These are phyloP conservation scores for Cephaloascus albidus DNA, from an alignment of 805 yeast species.

Conservation along the genomic window DNA sequence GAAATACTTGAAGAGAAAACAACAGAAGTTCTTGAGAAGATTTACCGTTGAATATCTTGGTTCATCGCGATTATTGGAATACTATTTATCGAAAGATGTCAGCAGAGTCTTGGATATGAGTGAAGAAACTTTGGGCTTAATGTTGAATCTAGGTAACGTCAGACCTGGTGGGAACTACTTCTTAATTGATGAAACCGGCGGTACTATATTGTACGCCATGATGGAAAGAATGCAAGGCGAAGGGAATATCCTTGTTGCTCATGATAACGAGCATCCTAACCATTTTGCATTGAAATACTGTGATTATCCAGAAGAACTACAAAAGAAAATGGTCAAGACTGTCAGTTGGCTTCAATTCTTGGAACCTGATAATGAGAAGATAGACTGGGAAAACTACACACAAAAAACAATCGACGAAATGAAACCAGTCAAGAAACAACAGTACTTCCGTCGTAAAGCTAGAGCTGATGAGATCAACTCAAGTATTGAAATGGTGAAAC, in stretches of 20 bases:
- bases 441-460: conserved; percentile 56
- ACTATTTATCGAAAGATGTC: conserved; percentile 70
- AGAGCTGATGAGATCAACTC: conserved; percentile 43
- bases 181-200: conserved; percentile 91
- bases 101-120: conserved; percentile 70
- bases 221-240: conserved; percentile 86
- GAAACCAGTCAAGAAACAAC: conserved; percentile 52
- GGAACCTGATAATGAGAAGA: conserved; percentile 59
- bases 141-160: conserved; percentile 72
- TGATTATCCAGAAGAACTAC: conserved; percentile 46
- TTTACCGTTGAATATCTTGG: conserved; percentile 77
- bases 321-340: conserved; percentile 50
- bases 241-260: conserved; percentile 59
- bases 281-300: conserved; percentile 59
- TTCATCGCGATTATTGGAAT: conserved; percentile 60
- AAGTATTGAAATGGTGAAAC: conserved; percentile 39
- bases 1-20: conserved; percentile 85
- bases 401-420: conserved; percentile 45
- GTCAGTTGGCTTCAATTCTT: conserved; percentile 73
- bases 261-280: conserved; percentile 92
- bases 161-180: conserved; percentile 86
- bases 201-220: conserved; percentile 76
- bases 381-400: conserved; percentile 34
- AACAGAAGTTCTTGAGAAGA: conserved; percentile 79
- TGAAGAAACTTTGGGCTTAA: conserved; percentile 71